Evolutionary conservation across 108 stramenopile genomes (phyloP).

Genomic region (Seminavis robusta): DNA sequence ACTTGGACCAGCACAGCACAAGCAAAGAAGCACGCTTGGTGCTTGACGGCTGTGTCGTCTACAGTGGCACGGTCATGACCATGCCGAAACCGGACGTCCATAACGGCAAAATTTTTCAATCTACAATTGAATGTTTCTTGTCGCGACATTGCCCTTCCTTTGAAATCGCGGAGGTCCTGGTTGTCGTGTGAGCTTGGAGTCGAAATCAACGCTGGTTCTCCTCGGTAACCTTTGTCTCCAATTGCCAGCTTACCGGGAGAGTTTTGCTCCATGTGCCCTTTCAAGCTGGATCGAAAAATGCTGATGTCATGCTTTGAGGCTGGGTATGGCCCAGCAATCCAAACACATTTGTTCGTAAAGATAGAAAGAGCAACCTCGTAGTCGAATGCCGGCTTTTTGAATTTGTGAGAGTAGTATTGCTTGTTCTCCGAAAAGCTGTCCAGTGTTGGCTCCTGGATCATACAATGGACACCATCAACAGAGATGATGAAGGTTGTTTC

Average conservation of each 20-base stretch:
- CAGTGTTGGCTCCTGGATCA: constrained; percentile 1
- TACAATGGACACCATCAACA: constrained; percentile 2
- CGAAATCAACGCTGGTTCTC: background rate
- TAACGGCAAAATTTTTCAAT: constrained; percentile 2
- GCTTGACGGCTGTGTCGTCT: too few species aligned
- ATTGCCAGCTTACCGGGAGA: background rate
- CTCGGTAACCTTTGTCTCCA: constrained; percentile 1
- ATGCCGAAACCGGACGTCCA: background rate
- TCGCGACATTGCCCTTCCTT: constrained; percentile 2
- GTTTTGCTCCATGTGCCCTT: background rate
- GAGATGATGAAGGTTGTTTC: constrained; percentile 1
- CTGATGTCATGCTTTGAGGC: constrained; percentile 16
- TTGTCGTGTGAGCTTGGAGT: background rate
- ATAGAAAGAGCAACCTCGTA: constrained; percentile 20
- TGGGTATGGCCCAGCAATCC: constrained; percentile 22
- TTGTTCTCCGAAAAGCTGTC: too few species aligned
- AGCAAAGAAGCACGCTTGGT: too few species aligned
- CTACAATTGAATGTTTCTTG: constrained; percentile 1
- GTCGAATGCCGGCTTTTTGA: constrained; percentile 11
- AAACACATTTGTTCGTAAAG: constrained; percentile 12
- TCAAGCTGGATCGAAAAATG: constrained; percentile 3
- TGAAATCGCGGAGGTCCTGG: background rate
- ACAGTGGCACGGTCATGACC: too few species aligned
- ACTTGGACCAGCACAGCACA: too few species aligned
- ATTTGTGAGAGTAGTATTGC: constrained; percentile 25